phyloP scores from a whole-genome alignment of 2,329 filamentous ascomycete species.

The Ascochyta viciae-villosae region DNA sequence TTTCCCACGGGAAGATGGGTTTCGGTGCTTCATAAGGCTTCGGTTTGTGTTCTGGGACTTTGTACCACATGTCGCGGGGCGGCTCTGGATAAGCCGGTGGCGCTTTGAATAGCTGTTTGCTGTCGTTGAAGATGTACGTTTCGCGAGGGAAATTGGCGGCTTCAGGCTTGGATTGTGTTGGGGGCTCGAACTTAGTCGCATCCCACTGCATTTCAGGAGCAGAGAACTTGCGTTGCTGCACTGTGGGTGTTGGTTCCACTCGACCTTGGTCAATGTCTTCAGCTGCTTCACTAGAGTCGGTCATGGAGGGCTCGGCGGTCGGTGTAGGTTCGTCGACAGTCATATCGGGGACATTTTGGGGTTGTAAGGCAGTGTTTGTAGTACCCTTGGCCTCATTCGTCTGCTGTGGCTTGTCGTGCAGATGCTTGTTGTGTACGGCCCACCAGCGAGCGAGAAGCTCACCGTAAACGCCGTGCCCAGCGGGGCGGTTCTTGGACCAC shows the following conservation, averaged over 20 bases:
- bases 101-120: constrained; percentile 76
- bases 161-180: constrained; percentile 76
- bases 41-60: constrained; percentile 69
- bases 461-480: constrained; percentile 71
- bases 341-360: constrained; percentile 29
- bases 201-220: constrained; percentile 69
- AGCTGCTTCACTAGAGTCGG: constrained; percentile 52
- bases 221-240: constrained; percentile 60
- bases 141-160: constrained; percentile 80
- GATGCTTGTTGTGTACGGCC: constrained; percentile 91
- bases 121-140: constrained; percentile 83
- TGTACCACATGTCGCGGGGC: constrained; percentile 86
- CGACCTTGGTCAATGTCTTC: constrained; percentile 55
- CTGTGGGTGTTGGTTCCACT: constrained; percentile 53
- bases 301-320: constrained; percentile 53
- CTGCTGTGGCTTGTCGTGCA: constrained; percentile 53
- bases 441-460: constrained; percentile 91
- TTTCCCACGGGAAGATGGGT: constrained; percentile 92
- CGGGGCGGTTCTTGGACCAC: constrained; percentile 64
- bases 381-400: constrained; percentile 19
- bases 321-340: constrained; percentile 38
- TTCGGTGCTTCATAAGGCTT: constrained; percentile 66
- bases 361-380: constrained; percentile 21
- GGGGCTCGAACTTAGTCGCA: constrained; percentile 62
- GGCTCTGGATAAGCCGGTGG: constrained; percentile 81